Evolutionary conservation across 192 early-diverging fungal species (phyloP).

Genomic region (Pecoramyces ruminantium): DNA sequence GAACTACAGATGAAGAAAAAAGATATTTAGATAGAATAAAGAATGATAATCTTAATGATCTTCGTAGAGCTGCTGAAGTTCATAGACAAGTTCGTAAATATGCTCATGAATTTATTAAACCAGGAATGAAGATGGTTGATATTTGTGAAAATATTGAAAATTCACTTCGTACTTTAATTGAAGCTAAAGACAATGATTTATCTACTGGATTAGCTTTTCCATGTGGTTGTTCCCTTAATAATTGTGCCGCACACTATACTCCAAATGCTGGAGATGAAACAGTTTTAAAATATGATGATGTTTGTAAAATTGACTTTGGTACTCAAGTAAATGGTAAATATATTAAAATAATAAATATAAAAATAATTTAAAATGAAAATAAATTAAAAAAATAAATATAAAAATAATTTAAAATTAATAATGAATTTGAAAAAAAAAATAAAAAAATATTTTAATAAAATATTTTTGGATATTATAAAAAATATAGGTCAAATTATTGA

Average conservation of each 20-base stretch:
- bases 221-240: constrained; percentile 81
- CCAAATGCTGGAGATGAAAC: constrained; percentile 93
- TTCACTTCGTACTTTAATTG: constrained; percentile 69
- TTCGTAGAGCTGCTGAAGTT: constrained; percentile 81
- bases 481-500: constrained; percentile 72
- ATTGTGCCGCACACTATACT: constrained; percentile 93
- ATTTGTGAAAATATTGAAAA: constrained; percentile 89
- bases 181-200: constrained; percentile 67
- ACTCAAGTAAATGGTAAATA: constrained; percentile 68
- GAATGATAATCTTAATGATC: constrained; percentile 57
- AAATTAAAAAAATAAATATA: no score
- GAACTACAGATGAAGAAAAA: constrained; percentile 88
- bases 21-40: constrained; percentile 56
- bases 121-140: constrained; percentile 88
- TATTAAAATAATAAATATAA: no score
- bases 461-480: no score
- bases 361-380: no score
- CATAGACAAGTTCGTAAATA: constrained; percentile 82
- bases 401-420: no score
- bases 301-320: constrained; percentile 95
- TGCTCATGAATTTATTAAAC: constrained; percentile 64
- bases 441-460: no score
- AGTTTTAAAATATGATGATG: constrained; percentile 72
- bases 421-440: no score
- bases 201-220: constrained; percentile 79